Conservation (phyloP, 495 filamentous ascomycete species). For the Echria macrotheca region DNA sequence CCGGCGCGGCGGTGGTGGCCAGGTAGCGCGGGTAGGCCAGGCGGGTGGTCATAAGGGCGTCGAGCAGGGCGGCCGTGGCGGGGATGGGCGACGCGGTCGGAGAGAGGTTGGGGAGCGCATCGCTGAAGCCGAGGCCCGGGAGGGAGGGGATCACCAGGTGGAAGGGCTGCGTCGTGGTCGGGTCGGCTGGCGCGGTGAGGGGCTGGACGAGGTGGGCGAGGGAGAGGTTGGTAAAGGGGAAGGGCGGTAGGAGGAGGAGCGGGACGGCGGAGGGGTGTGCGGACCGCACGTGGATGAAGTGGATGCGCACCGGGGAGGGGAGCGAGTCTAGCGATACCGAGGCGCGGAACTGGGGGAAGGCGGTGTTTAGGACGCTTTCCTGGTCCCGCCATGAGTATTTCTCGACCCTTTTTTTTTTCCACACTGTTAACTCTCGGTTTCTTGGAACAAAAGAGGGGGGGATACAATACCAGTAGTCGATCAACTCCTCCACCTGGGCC, state of each 20-base stretch:
- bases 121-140: slow-evolving; percentile 68
- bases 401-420: slow-evolving; percentile 44
- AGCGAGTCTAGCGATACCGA: slow-evolving; percentile 35
- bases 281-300: slow-evolving; percentile 54
- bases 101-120: slow-evolving; percentile 37
- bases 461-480: slow-evolving; percentile 48
- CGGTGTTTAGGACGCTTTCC: slow-evolving; percentile 49
- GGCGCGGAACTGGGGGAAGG: slow-evolving; percentile 56
- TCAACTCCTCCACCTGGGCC: slow-evolving; percentile 41
- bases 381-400: slow-evolving; percentile 55
- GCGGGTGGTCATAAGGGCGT: slow-evolving; percentile 61
- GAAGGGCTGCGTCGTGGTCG: slow-evolving; percentile 49
- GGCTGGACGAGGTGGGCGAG: slow-evolving; percentile 56
- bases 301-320: slow-evolving; percentile 34
- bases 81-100: slow-evolving; percentile 50
- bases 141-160: slow-evolving; percentile 65
- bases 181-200: slow-evolving; percentile 43
- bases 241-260: slow-evolving; percentile 58
- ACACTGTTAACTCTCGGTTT: too few species aligned
- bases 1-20: slow-evolving; percentile 36
- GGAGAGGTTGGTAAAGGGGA: slow-evolving; percentile 68
- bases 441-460: too few species aligned
- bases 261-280: slow-evolving; percentile 47
- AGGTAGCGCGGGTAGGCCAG: slow-evolving; percentile 64
- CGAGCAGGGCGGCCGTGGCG: slow-evolving; percentile 52